Evolutionary conservation across 495 filamentous ascomycete species (phyloP).

Genomic region (Filosporella fistucella): DNA sequence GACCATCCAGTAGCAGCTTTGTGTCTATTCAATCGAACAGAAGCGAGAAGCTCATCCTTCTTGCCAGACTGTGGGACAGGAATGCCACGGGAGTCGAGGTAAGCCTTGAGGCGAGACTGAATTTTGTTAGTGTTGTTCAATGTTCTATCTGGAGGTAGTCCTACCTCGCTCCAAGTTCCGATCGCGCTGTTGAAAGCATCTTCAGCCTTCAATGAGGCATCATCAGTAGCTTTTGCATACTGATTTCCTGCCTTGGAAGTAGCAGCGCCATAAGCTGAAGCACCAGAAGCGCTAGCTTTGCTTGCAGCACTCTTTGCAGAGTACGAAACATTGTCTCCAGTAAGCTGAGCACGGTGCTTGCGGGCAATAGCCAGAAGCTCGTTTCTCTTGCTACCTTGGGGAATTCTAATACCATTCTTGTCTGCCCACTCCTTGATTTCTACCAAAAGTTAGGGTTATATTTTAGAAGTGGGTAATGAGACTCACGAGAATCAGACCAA

Average conservation of each 20-base stretch:
- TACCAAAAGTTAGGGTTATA: background rate
- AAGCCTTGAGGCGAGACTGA: conserved; percentile 66
- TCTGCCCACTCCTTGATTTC: conserved; percentile 74
- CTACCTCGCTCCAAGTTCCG: conserved; percentile 57
- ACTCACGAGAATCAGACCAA: conserved; percentile 70
- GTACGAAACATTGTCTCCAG: conserved; percentile 55
- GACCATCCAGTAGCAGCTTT: conserved; percentile 67
- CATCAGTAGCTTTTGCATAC: conserved; percentile 70
- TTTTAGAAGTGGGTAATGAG: background rate
- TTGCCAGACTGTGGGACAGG: conserved; percentile 74
- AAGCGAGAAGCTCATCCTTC: conserved; percentile 73
- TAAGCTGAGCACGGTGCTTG: conserved; percentile 74
- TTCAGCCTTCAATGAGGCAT: conserved; percentile 56
- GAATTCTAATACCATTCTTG: conserved; percentile 72
- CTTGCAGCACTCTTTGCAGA: conserved; percentile 24
- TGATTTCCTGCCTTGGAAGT: conserved; percentile 78
- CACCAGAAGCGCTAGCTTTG: conserved; percentile 46
- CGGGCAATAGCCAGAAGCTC: conserved; percentile 88
- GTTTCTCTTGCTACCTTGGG: conserved; percentile 84
- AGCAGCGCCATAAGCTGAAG: conserved; percentile 70
- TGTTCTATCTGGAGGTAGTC: conserved; percentile 14
- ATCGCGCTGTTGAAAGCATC: conserved; percentile 64
- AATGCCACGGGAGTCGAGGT: conserved; percentile 59
- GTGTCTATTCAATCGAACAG: conserved; percentile 68
- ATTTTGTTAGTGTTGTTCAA: background rate